phyloP scores from a whole-genome alignment of 2,329 filamentous ascomycete genomes.

The Camptophora hylomeconis region DNA sequence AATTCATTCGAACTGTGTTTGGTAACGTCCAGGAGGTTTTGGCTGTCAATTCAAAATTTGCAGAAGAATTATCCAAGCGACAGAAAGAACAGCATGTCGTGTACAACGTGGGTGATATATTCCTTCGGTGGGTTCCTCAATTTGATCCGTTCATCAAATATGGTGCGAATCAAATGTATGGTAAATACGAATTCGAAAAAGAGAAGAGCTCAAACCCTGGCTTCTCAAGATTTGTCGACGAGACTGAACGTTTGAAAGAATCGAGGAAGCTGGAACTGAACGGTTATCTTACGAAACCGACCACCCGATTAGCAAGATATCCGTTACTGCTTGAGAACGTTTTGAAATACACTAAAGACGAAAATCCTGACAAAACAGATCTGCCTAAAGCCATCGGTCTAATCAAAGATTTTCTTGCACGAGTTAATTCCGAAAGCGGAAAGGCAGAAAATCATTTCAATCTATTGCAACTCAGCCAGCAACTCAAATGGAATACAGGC shows the following conservation, averaged over 20 bases:
- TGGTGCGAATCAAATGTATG: constrained; percentile 87
- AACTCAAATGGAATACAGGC: constrained; percentile 78
- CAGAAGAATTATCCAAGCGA: constrained; percentile 72
- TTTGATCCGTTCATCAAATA: constrained; percentile 97
- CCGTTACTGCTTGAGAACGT: constrained; percentile 85
- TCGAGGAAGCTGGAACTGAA: constrained; percentile 94
- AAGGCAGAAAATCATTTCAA: constrained; percentile 98
- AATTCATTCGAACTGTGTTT: constrained; percentile 88
- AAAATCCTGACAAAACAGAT: constrained; percentile 78
- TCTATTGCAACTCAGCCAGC: constrained; percentile 76
- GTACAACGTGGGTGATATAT: constrained; percentile 81
- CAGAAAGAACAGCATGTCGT: constrained; percentile 89
- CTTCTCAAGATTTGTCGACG: constrained; percentile 87
- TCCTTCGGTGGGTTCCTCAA: constrained; percentile 77
- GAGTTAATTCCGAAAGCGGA: constrained; percentile 88
- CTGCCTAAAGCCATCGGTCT: constrained; percentile 77
- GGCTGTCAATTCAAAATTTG: constrained; percentile 76
- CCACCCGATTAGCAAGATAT: constrained; percentile 86
- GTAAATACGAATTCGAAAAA: constrained; percentile 96
- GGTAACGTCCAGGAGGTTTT: constrained; percentile 94
- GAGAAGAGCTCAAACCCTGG: constrained; percentile 75
- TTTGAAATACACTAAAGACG: constrained; percentile 79
- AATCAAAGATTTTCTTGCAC: constrained; percentile 74
- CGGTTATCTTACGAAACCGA: constrained; percentile 94
- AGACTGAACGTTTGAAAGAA: constrained; percentile 90